Conservation (phyloP, 2,329 filamentous ascomycete genomes). For the Trichoderma sp. region DNA sequence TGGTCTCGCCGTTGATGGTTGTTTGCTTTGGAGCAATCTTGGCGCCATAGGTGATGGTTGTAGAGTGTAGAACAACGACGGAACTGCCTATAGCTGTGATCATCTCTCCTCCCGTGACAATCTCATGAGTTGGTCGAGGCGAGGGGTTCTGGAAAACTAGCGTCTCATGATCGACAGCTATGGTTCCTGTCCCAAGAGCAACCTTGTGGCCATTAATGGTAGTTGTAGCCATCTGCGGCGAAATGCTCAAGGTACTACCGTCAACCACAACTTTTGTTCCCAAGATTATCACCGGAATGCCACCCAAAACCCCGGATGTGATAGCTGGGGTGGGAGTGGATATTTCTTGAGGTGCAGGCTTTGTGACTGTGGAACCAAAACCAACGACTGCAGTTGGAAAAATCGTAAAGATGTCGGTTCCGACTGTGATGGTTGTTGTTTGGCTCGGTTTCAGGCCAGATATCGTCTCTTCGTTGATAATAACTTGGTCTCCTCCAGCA, state of each 20-base stretch:
- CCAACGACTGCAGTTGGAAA: slow-evolving; percentile 49
- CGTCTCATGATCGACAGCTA: slow-evolving; percentile 41
- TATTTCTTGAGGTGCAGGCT: slow-evolving; percentile 41
- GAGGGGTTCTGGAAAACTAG: slow-evolving; percentile 39
- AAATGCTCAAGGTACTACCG: slow-evolving; percentile 47
- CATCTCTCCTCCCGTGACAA: slow-evolving; percentile 52
- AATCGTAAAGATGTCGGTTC: slow-evolving; percentile 50
- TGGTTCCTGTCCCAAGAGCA: slow-evolving; percentile 40
- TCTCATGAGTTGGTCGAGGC: slow-evolving; percentile 43
- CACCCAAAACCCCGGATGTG: slow-evolving; percentile 43
- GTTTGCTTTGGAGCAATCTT: slow-evolving; percentile 38
- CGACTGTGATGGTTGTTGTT: slow-evolving; percentile 47
- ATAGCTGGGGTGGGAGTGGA: slow-evolving; percentile 38
- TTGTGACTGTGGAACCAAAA: slow-evolving; percentile 46
- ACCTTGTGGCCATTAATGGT: slow-evolving; percentile 39
- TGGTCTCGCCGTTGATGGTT: slow-evolving; percentile 52
- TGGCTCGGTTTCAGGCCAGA: slow-evolving; percentile 40
- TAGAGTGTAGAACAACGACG: slow-evolving; percentile 45
- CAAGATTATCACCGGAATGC: slow-evolving; percentile 45
- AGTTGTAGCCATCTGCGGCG: slow-evolving; percentile 38
- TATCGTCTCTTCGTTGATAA: slow-evolving; percentile 52
- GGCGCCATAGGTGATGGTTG: slow-evolving; percentile 50
- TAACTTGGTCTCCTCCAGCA: slow-evolving; percentile 47
- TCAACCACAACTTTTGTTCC: slow-evolving; percentile 46
- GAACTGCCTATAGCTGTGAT: slow-evolving; percentile 47